Evolutionary conservation across 176 grass and related monocot genomes (phyloP), one percentile per base, ranked within the genome.

Genomic region (Triticum monococcum): DNA sequence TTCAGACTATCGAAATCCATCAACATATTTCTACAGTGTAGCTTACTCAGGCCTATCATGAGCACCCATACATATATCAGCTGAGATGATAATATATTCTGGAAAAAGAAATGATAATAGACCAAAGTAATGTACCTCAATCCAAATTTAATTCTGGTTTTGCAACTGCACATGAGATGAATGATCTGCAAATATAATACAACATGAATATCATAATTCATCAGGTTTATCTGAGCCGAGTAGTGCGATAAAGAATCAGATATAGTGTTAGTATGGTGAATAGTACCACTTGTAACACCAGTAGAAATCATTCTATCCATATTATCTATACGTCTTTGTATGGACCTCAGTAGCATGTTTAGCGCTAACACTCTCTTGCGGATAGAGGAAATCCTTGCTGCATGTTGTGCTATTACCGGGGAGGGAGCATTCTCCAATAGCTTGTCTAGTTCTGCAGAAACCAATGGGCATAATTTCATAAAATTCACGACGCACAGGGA

Each of bases 321-420:
- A 83, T 88, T 89, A 91, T 98, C 97, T 12, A 98, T 91, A 54
- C 97, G 87, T 72, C 89, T 89, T 64, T 96, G 97, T 90, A 96
- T 92, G 81, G 97, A 92, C 57, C 78, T 94, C 76, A 98, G 88
- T 64, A 95, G 85, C 87, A 94, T 91, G 81, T 98, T 98, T 67
- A 96, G 57, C 56, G 97, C 90, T 33, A 83, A 86, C 78, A 98
- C 92, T 86, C 93, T 96, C 62, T 87, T 94, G 16, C 89, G 92
- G 38, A 98, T 88, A 26, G 90, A 88, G 18, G 87, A 94, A 84
- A 98, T 92, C 87, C 91, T 98, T 45, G 87, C 80, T 41, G 97
- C 85, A 37, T 96, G 90, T 78, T 98, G 93, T 92, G 91, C 91
- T 71, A 96, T 87, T 8, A 92, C 78, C 0, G 83, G 85, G 36